Percentiles rank a stretch among this genome's conserved stretches.
Evolutionary conservation across 345 rosid genomes (phyloP).

Genomic region (Camelina laxa): DNA sequence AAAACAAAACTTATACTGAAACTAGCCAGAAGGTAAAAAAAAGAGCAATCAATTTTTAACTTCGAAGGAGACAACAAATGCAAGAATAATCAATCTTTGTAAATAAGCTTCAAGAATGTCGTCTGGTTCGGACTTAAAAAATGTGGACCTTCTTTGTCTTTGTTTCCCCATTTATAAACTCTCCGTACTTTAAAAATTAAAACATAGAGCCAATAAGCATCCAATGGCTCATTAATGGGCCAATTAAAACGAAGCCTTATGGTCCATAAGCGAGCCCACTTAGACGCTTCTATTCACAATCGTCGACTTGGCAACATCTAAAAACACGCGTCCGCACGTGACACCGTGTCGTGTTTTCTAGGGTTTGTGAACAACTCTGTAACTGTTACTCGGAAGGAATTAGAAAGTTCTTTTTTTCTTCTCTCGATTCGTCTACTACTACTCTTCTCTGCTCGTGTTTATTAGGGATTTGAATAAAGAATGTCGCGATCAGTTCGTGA

Average conservation of each 20-base stretch:
- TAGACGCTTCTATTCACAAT: not conserved
- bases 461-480: not conserved
- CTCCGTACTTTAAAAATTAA: not conserved
- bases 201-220: not conserved
- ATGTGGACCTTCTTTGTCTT: constrained; percentile 19
- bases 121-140: not conserved
- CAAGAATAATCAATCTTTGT: constrained; percentile 15
- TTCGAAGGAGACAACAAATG: not conserved
- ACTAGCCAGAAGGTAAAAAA: constrained; percentile 16
- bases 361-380: constrained; percentile 10
- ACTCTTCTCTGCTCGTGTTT: not conserved
- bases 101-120: constrained; percentile 17
- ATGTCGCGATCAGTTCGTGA: not conserved
- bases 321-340: constrained; percentile 4
- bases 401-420: not conserved
- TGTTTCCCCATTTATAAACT: constrained; percentile 15
- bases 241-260: not conserved
- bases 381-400: not conserved
- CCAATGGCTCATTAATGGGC: not conserved
- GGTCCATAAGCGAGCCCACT: constrained; percentile 4
- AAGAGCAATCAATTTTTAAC: constrained; percentile 9
- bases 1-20: not conserved
- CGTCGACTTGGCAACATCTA: constrained; percentile 12
- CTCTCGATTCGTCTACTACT: not conserved
- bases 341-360: not conserved